Percentiles rank a stretch among this genome's conserved stretches.
Evolutionary conservation across 345 rosid genomes (phyloP).

Genomic region (Noccaea caerulescens): DNA sequence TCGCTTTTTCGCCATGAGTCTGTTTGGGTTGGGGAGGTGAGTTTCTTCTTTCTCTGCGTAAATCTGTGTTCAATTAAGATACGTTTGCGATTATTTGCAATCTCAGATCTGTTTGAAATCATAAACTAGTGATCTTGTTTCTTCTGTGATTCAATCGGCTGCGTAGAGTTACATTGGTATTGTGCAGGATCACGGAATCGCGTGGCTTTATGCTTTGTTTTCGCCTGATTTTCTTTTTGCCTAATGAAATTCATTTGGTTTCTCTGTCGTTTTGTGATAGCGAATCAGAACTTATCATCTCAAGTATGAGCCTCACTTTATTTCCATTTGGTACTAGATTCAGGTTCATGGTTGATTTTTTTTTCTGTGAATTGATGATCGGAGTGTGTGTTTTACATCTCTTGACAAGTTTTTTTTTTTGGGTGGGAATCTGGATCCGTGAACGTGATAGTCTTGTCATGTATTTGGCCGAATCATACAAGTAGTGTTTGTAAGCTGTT

Average conservation of each 20-base stretch:
- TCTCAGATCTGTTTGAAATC: conserved; percentile 38
- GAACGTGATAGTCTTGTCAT: neutral
- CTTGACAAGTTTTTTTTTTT: neutral
- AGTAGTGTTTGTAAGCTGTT: conserved; percentile 12
- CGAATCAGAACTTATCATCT: conserved; percentile 35
- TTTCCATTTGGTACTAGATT: neutral
- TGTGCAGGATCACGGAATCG: conserved; percentile 27
- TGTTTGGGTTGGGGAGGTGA: conserved; percentile 44
- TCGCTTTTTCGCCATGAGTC: conserved; percentile 36
- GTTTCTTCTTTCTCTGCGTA: neutral
- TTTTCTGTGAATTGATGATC: conserved; percentile 9
- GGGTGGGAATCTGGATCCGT: conserved; percentile 5
- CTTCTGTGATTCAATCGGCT: conserved; percentile 14
- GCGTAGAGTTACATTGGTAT: neutral
- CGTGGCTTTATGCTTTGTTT: neutral
- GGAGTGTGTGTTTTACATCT: conserved; percentile 3
- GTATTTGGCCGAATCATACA: neutral
- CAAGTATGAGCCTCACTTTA: conserved; percentile 9
- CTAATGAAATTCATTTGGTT: conserved; percentile 4
- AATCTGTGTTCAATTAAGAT: conserved; percentile 2
- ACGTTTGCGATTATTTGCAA: conserved; percentile 6
- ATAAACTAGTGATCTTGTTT: conserved; percentile 20
- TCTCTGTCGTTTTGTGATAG: neutral
- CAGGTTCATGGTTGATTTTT: conserved; percentile 7
- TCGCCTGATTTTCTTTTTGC: neutral